Base-by-base conservation (phyloP, 371 early-diverging fungal genomes). In the Mucor mucedo region DNA sequence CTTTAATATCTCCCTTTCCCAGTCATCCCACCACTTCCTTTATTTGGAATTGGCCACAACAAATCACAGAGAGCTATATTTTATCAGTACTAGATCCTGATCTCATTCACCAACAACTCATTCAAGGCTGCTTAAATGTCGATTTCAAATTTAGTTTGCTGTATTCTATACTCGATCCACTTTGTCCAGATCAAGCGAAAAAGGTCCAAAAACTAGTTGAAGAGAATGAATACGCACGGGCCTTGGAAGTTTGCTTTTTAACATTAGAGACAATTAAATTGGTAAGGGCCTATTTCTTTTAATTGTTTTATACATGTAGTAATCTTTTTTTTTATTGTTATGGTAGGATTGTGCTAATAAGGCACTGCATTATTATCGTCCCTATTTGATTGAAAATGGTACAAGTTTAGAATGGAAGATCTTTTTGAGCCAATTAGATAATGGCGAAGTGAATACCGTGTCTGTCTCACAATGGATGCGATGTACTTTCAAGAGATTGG, bases 191-290 rank as follows among this genome's bases (percentile, higher is more conserved):
- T 5, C 72, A 74, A 54, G 68, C 72, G 3, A 60, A 59, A 5
- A 52, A 54, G 3, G 58, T 77, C 0, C 65, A 71, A 45, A 38
- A 48, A 2, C 55, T 62, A n/a, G 67, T 73, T 16, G 30, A 28
- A 5, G 68, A 75, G 3, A 68, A 83, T 9, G 68, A 87, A 30
- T 75, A 85, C 62, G 82, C 77, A 3, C 72, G 75, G 30, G 83
- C 86, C 1, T 64, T 92, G 62, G 74, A 84, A 11, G 62, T 76
- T 48, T 85, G 84, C 59, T 91, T 91, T 73, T 83, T 87, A 52
- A 82, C 89, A 6, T 40, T 91, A 28, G 93, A 92, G 65, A 71
- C 83, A 41, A 91, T 92, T 84, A 91, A 90, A 63, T 67, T 92
- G 71, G 92, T 91, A 76, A 52, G 50, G 28, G 4, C 9, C 5